A percentile compares a stretch with the other conserved stretches of the same genome.
Evolutionary conservation across 805 yeast species (phyloP).

Genomic region (Metschnikowia corniflorae): DNA sequence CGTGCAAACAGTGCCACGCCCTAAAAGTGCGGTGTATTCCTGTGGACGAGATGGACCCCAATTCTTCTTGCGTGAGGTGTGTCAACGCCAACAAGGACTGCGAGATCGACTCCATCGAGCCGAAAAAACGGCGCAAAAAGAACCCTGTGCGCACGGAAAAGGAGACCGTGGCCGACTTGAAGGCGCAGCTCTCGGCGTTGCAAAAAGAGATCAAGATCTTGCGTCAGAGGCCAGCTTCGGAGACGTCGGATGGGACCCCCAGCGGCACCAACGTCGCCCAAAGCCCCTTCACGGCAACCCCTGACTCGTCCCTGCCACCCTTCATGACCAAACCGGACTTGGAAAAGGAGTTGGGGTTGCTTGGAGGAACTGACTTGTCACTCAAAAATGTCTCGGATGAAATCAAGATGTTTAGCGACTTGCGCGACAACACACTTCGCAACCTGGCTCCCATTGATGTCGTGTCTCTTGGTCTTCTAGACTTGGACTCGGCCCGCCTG

Average conservation of each 20-base stretch:
- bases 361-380: conserved; percentile 29
- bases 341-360: conserved; percentile 39
- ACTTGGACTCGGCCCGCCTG: conserved; percentile 54
- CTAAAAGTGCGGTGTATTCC: conserved; percentile 85
- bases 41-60: conserved; percentile 51
- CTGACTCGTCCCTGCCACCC: conserved; percentile 19
- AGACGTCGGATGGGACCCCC: background rate
- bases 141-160: conserved; percentile 16
- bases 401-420: conserved; percentile 45
- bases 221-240: conserved; percentile 9
- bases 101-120: conserved; percentile 60
- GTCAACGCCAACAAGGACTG: conserved; percentile 59
- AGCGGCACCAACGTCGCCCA: background rate
- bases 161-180: conserved; percentile 21
- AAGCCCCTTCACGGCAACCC: conserved; percentile 1
- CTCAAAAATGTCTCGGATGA: conserved; percentile 44
- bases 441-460: conserved; percentile 40
- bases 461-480: conserved; percentile 53
- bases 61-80: conserved; percentile 74
- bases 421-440: conserved; percentile 32
- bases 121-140: conserved; percentile 46
- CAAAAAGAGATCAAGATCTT: conserved; percentile 15
- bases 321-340: conserved; percentile 34
- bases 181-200: conserved; percentile 19
- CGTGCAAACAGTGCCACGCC: conserved; percentile 74